Conservation (phyloP, 2,329 filamentous ascomycete species). For the Lachnum nothofagi region DNA sequence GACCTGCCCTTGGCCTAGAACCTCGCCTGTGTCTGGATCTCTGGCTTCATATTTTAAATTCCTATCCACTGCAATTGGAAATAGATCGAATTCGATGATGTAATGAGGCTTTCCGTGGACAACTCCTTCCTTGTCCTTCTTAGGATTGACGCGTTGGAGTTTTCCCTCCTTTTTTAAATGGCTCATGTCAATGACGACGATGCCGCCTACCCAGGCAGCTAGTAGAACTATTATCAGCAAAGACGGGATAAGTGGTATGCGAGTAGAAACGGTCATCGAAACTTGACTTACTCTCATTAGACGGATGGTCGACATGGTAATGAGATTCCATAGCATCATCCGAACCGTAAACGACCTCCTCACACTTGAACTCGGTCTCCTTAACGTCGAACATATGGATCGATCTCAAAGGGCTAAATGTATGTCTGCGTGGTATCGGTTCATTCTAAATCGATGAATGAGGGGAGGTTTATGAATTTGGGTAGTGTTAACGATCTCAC, state of each 20-base stretch:
- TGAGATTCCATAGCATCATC: constrained; percentile 5
- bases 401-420: not conserved
- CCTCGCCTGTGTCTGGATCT: not conserved
- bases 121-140: not conserved
- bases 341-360: constrained; percentile 6
- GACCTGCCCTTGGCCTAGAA: too few relatives aligned
- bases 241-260: not conserved
- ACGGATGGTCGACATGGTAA: not conserved
- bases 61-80: constrained; percentile 3
- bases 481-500: too few relatives aligned
- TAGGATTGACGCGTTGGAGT: not conserved
- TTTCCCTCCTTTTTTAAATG: not conserved
- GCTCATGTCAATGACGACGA: not conserved
- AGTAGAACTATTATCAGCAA: not conserved
- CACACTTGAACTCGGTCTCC: not conserved
- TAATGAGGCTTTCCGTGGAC: constrained; percentile 1
- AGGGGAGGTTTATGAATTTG: too few relatives aligned
- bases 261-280: not conserved
- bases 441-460: not conserved
- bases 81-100: constrained; percentile 4
- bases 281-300: not conserved
- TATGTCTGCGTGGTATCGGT: not conserved
- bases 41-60: constrained; percentile 6
- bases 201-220: not conserved
- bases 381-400: constrained; percentile 1